Evolutionary conservation across 352 stramenopile genomes (phyloP), one percentile per base, ranked within the genome.

Genomic region (Thalassiosira sp.): DNA sequence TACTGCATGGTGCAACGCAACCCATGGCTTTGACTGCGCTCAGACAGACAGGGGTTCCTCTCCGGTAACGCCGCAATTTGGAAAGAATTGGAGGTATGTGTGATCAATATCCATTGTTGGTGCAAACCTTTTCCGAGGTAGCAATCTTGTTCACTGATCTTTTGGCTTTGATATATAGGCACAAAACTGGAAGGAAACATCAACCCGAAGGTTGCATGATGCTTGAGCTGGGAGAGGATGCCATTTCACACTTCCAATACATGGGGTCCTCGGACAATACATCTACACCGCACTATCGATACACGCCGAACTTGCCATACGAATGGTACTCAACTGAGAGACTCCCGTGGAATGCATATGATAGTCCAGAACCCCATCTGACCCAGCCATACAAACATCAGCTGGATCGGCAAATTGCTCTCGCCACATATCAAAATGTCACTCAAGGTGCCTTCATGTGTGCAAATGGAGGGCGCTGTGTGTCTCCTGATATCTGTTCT

Each of bases 361-460:
- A 79, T 22, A 60, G 60, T 3, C 72, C 79, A 24, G 45, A 72
- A 56, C 49, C 65, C 48, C 31, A 76, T 20, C 49, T 73, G 2
- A 88, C 83, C 16, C 65, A 80, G 22, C 85, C 87, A 35, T 92
- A 86, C 73, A 82, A 72, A 48, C 86, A 77, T 58, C 8, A 54
- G 1, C 56, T 75, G 16, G 87, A 92, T 76, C 65, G 95, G 10
- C 94, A 98, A 88, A 85, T 98, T 13, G 95, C 95, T 11, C 72
- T 97, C 0, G 96, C 96, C 0, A 87, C 96, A 57, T 92, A 87
- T 49, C 76, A 90, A 20, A 92, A 89, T 52, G 82, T 97, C 16
- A 85, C 78, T 13, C 94, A 98, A 82, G 96, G 96, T 3, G 83
- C 93, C 3, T 99, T 98, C 74, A 93, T 94, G 20, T 99, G 96